Evolutionary conservation across 495 filamentous ascomycete species (phyloP).

Genomic region (Thozetella sp.): DNA sequence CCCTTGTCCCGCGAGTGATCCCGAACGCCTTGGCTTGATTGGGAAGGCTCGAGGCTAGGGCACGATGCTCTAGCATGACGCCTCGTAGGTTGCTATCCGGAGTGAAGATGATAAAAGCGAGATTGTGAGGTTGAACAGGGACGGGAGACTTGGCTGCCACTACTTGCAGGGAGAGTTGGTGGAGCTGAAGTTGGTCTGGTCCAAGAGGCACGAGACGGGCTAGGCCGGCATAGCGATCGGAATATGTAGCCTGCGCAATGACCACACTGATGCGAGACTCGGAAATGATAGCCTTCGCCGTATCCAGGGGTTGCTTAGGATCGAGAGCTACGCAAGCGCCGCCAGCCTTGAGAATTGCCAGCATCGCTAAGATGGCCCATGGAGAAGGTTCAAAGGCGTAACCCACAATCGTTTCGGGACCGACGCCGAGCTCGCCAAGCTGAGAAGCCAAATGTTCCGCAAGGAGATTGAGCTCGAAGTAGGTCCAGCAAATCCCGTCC

Average conservation of each 20-base stretch:
- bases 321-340: neutral
- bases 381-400: neutral
- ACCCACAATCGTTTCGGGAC: neutral
- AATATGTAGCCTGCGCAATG: too few species aligned
- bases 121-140: neutral
- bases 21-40: neutral
- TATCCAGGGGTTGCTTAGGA: neutral
- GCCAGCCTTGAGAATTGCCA: neutral
- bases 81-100: conserved; percentile 24
- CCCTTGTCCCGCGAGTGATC: neutral
- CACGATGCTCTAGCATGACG: conserved; percentile 27
- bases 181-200: too few species aligned
- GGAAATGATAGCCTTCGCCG: neutral
- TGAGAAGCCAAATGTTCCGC: too few species aligned
- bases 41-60: conserved; percentile 9
- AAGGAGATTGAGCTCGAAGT: too few species aligned
- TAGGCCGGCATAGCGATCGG: too few species aligned
- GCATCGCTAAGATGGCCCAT: neutral
- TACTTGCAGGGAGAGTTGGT: too few species aligned
- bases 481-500: too few species aligned
- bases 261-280: neutral
- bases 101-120: conserved; percentile 32
- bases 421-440: neutral
- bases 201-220: too few species aligned
- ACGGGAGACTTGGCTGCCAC: too few species aligned